Evolutionary conservation across 208 protist genomes (phyloP).

Genomic region (Acanthamoeba rhysodes): DNA sequence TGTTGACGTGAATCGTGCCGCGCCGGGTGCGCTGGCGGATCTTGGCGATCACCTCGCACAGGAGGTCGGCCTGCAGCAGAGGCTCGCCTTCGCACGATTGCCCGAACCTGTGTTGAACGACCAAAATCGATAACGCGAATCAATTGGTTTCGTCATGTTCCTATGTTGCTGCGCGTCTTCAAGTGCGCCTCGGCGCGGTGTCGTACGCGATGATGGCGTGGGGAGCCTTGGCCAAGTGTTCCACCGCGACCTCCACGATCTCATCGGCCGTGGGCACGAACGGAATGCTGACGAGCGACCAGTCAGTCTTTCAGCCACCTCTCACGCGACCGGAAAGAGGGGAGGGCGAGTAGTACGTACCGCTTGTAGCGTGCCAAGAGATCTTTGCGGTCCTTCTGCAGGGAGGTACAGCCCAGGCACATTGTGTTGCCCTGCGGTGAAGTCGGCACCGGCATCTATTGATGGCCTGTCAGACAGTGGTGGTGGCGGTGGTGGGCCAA

Average conservation of each 20-base stretch:
- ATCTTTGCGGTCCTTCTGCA: background rate
- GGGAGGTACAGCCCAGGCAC: slow-evolving; percentile 50
- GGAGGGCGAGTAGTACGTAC: background rate
- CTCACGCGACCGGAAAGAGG: no score
- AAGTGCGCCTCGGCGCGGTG: background rate
- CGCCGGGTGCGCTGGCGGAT: background rate
- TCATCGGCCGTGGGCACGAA: slow-evolving; percentile 14
- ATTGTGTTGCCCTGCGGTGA: background rate
- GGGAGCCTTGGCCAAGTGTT: background rate
- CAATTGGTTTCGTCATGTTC: background rate
- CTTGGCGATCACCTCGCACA: background rate
- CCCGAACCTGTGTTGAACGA: background rate
- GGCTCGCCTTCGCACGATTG: slow-evolving; percentile 34
- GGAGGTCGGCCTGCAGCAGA: background rate
- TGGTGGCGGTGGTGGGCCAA: no score
- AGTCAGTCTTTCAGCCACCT: no score
- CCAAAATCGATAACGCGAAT: background rate
- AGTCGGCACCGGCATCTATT: background rate
- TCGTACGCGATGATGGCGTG: slow-evolving; percentile 16
- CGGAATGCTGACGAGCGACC: background rate
- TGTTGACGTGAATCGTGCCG: slow-evolving; percentile 48
- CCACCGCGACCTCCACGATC: slow-evolving; percentile 19
- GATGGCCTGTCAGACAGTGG: no score
- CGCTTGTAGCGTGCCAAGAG: background rate
- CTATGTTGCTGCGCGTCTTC: no score